Percentiles rank a stretch among this genome's conserved stretches.
Conservation (phyloP, 2,329 filamentous ascomycete species). For the Aspergillus fijiensis region DNA sequence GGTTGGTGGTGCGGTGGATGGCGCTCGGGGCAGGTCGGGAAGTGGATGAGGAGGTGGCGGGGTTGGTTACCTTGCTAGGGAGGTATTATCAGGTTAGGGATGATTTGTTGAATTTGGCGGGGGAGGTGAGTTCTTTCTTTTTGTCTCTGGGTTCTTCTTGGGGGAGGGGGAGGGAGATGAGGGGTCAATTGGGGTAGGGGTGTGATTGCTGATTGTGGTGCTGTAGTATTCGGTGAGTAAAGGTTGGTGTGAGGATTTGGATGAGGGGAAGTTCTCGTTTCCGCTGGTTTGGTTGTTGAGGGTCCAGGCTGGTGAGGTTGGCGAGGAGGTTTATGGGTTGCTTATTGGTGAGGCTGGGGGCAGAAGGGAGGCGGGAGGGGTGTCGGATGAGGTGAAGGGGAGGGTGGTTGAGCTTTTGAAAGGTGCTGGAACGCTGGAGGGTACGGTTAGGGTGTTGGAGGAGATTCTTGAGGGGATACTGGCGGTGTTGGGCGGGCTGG, state of each 20-base stretch:
- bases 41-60: not conserved
- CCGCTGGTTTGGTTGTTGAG: slow-evolving; percentile 19
- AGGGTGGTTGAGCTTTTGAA: slow-evolving; percentile 5
- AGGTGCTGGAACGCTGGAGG: not conserved
- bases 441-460: not conserved
- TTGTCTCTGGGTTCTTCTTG: too few relatives aligned
- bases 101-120: slow-evolving; percentile 29
- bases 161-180: too few relatives aligned
- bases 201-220: not conserved
- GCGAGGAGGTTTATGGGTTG: not conserved
- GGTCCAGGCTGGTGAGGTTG: not conserved
- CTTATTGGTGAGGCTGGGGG: not conserved
- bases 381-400: slow-evolving; percentile 1
- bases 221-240: slow-evolving; percentile 38
- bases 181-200: too few relatives aligned
- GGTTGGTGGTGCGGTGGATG: slow-evolving; percentile 20
- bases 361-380: not conserved
- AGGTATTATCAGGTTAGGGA: slow-evolving; percentile 31
- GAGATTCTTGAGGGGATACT: not conserved
- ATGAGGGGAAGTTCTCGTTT: slow-evolving; percentile 47
- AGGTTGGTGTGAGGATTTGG: slow-evolving; percentile 45
- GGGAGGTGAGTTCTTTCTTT: slow-evolving; percentile 14
- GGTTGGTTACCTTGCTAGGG: slow-evolving; percentile 22
- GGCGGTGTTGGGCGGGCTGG: not conserved
- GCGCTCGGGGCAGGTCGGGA: not conserved